Evolutionary conservation across 2,329 filamentous ascomycete species (phyloP).

Genomic region (Colletotrichum sp.): DNA sequence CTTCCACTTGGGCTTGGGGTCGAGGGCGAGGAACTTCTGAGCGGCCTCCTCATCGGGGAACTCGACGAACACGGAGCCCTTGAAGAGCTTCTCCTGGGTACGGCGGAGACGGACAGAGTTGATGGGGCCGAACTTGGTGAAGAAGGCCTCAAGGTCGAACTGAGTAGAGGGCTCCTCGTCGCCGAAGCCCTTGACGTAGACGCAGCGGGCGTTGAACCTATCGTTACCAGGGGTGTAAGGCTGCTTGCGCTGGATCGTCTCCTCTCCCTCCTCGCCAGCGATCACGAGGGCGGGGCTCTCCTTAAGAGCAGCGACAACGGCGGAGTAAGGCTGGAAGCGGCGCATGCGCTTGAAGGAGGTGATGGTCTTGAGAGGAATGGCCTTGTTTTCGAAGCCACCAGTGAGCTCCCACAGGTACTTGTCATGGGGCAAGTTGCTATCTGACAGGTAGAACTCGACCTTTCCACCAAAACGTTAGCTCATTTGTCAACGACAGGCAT

Average conservation of each 20-base stretch:
- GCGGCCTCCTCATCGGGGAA: slow-evolving; percentile 81
- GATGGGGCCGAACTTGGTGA: slow-evolving; percentile 78
- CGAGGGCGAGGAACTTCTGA: slow-evolving; percentile 78
- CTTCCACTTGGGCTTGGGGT: slow-evolving; percentile 85
- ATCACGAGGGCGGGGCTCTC: slow-evolving; percentile 77
- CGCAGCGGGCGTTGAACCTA: slow-evolving; percentile 73
- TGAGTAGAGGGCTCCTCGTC: slow-evolving; percentile 84
- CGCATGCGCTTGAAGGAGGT: slow-evolving; percentile 95
- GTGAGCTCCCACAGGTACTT: slow-evolving; percentile 84
- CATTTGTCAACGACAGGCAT: no score
- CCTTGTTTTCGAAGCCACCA: slow-evolving; percentile 79
- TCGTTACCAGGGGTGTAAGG: slow-evolving; percentile 67
- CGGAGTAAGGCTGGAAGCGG: slow-evolving; percentile 86
- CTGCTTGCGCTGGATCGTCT: slow-evolving; percentile 78
- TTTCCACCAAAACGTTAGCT: slow-evolving; percentile 36
- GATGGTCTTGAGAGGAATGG: slow-evolving; percentile 79
- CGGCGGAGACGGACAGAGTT: slow-evolving; percentile 89
- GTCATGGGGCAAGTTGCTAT: slow-evolving; percentile 88
- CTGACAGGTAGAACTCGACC: slow-evolving; percentile 97
- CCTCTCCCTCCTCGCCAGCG: slow-evolving; percentile 73
- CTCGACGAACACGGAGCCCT: slow-evolving; percentile 96
- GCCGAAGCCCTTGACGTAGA: slow-evolving; percentile 96
- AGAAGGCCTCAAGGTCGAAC: slow-evolving; percentile 93
- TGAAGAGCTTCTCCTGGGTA: slow-evolving; percentile 75
- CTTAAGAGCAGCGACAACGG: slow-evolving; percentile 83